phyloP scores from a whole-genome alignment of 371 early-diverging fungal species.

The Basidiobolus meristosporus region DNA sequence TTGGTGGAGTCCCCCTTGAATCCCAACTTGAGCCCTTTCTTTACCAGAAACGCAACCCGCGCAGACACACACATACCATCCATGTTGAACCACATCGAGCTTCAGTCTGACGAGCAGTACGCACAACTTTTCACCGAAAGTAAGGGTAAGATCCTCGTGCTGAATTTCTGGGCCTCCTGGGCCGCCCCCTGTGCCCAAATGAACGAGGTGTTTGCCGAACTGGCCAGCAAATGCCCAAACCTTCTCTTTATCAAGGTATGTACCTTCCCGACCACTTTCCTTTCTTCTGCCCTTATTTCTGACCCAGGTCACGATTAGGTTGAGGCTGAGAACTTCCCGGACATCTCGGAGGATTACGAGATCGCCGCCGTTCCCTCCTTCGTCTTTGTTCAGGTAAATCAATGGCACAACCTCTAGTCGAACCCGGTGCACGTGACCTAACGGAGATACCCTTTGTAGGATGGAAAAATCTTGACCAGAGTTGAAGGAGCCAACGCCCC shows the following conservation, averaged over 20 bases:
- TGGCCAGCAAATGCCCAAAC: slow-evolving; percentile 51
- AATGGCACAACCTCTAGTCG: too few relatives aligned
- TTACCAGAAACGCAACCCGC: too few relatives aligned
- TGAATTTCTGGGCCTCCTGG: slow-evolving; percentile 88
- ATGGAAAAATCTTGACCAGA: slow-evolving; percentile 44
- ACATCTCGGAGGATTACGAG: slow-evolving; percentile 69
- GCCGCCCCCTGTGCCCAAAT: slow-evolving; percentile 78
- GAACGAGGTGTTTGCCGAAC: slow-evolving; percentile 73
- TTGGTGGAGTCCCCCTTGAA: too few relatives aligned
- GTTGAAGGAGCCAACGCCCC: slow-evolving; percentile 83
- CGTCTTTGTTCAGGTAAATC: slow-evolving; percentile 53
- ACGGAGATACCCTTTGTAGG: too few relatives aligned
- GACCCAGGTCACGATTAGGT: slow-evolving; percentile 19
- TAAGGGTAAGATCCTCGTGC: too few relatives aligned
- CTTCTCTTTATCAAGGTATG: slow-evolving; percentile 59
- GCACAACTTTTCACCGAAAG: too few relatives aligned
- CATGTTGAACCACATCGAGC: too few relatives aligned
- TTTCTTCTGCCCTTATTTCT: too few relatives aligned
- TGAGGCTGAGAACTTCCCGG: slow-evolving; percentile 82
- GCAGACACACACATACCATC: too few relatives aligned
- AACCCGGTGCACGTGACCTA: too few relatives aligned
- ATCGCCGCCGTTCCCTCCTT: slow-evolving; percentile 86
- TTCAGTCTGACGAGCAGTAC: too few relatives aligned
- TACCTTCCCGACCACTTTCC: background rate
- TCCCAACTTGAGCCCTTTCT: too few relatives aligned